Evolutionary conservation across 345 rosid species (phyloP).

Genomic region (Syzygium jambos): DNA sequence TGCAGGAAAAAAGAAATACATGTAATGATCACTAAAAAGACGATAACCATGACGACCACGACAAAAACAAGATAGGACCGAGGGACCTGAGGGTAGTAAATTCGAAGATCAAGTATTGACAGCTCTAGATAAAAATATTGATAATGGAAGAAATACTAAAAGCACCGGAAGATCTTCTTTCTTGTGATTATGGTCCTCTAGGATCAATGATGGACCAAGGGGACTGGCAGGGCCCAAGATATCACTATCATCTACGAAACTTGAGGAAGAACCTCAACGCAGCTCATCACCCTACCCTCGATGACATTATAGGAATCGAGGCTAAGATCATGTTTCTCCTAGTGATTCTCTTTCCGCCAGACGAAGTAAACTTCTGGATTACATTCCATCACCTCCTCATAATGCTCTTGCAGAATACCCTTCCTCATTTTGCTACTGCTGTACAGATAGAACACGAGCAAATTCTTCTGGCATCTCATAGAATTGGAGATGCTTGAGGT

Average conservation of each 20-base stretch:
- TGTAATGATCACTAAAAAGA: not conserved
- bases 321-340: not conserved
- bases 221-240: accelerated
- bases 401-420: too few relatives aligned
- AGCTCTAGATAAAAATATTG: not conserved
- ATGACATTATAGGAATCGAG: not conserved
- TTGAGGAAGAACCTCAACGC: not conserved
- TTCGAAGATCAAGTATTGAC: too few relatives aligned
- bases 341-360: accelerated
- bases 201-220: accelerated
- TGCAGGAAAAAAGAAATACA: too few relatives aligned
- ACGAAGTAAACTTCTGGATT: accelerated
- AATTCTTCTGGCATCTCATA: too few relatives aligned
- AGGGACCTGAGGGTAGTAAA: too few relatives aligned
- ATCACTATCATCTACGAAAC: not conserved
- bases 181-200: not conserved
- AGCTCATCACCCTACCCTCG: not conserved
- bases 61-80: not conserved
- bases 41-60: too few relatives aligned
- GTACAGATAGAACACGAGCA: too few relatives aligned
- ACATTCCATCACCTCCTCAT: too few relatives aligned
- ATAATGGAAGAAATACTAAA: not conserved
- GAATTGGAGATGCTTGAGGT: too few relatives aligned
- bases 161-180: not conserved
- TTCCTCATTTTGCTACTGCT: too few relatives aligned